phyloP scores from a whole-genome alignment of 352 stramenopile species.

The Salisapilia sapeloensis region DNA sequence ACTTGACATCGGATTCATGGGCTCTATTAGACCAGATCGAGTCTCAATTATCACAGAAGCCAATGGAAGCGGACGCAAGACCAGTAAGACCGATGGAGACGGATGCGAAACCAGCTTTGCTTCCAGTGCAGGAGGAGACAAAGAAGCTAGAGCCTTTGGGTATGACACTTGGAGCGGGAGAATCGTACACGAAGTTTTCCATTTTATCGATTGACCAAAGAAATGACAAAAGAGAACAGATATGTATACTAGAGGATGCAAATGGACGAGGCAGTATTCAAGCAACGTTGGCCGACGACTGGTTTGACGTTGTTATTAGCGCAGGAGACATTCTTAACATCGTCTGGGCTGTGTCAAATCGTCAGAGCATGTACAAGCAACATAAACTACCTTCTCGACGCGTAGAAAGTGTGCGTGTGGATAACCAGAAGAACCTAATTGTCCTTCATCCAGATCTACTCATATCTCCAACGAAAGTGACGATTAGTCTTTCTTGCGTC shows the following conservation, averaged over 20 bases:
- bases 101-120: too few species aligned
- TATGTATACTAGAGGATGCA: too few species aligned
- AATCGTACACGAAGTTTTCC: too few species aligned
- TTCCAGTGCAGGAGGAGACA: too few species aligned
- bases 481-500: conserved; percentile 56
- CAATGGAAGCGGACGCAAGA: too few species aligned
- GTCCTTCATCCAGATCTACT: conserved; percentile 63
- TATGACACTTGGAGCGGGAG: too few species aligned
- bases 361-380: background rate
- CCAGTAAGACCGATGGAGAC: too few species aligned
- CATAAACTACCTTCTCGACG: conserved; percentile 1
- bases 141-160: too few species aligned
- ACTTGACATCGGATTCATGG: conserved; percentile 67
- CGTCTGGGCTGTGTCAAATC: conserved; percentile 40
- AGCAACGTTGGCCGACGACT: conserved; percentile 40
- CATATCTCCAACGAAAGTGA: conserved; percentile 67
- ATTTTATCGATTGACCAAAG: too few species aligned
- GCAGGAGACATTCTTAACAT: conserved; percentile 68
- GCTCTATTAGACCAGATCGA: conserved; percentile 51
- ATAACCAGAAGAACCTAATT: conserved; percentile 42
- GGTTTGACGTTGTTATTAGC: conserved; percentile 58
- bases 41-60: too few species aligned
- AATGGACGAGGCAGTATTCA: conserved; percentile 16
- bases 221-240: too few species aligned
- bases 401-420: conserved; percentile 14